Conservation (phyloP, 116 monocot species). For the Dioscorea cayenensis region DNA sequence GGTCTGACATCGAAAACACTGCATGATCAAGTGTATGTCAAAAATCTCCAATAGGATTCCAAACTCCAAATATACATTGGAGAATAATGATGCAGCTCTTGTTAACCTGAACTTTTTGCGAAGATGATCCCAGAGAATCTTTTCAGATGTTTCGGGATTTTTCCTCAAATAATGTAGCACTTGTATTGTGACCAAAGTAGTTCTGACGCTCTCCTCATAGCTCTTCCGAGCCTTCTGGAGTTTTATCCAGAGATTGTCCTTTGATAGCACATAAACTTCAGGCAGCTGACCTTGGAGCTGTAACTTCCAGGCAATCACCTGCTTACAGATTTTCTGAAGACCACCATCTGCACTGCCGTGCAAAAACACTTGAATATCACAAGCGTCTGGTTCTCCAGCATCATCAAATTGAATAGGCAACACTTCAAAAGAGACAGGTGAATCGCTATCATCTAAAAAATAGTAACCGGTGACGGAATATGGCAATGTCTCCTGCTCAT, state of each 20-base stretch:
- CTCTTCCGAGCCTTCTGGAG: conserved; percentile 62
- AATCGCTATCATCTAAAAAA: conserved; percentile 40
- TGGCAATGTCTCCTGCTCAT: conserved; percentile 28
- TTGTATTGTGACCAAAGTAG: conserved; percentile 54
- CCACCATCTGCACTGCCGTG: conserved; percentile 55
- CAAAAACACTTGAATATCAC: conserved; percentile 30
- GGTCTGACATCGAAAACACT: conserved; percentile 57
- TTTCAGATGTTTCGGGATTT: conserved; percentile 52
- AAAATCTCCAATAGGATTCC: not conserved
- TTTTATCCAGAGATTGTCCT: conserved; percentile 57
- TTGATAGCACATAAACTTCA: conserved; percentile 35
- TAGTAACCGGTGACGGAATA: conserved; percentile 46
- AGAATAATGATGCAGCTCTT: not conserved
- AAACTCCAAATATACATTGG: not conserved
- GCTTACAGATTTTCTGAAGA: conserved; percentile 51
- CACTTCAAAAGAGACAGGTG: conserved; percentile 45
- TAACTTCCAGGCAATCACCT: conserved; percentile 54
- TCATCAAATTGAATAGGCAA: conserved; percentile 44
- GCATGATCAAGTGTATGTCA: conserved; percentile 6
- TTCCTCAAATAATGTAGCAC: conserved; percentile 62
- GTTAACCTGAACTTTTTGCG: conserved; percentile 45
- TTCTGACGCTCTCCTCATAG: conserved; percentile 46
- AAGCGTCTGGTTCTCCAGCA: conserved; percentile 7
- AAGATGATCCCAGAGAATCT: conserved; percentile 72
- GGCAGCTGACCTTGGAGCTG: conserved; percentile 35